phyloP scores from a whole-genome alignment of 2,329 filamentous ascomycete species.

The Colletotrichum sp. region DNA sequence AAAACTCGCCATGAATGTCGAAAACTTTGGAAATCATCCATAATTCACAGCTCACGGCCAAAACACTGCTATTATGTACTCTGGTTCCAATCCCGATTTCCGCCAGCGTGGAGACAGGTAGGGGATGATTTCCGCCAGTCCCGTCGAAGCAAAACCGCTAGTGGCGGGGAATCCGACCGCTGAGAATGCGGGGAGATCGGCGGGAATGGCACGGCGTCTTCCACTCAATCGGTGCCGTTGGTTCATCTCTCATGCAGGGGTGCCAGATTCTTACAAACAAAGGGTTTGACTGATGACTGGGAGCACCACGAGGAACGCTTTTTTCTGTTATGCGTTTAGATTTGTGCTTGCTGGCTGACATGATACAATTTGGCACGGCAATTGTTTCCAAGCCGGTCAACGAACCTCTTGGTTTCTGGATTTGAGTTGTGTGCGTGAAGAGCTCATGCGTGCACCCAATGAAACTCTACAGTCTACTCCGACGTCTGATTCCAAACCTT shows the following conservation, averaged over 20 bases:
- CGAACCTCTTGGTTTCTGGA: not conserved
- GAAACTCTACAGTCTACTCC: not conserved
- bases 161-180: conserved; percentile 3
- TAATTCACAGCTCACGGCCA: not conserved
- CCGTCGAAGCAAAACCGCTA: conserved; percentile 10
- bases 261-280: not conserved
- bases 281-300: not conserved
- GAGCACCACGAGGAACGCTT: not conserved
- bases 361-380: rapidly evolving
- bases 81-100: not conserved
- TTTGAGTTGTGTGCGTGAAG: not conserved
- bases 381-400: not conserved
- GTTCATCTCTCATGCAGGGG: not conserved
- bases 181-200: conserved; percentile 13
- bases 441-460: not conserved
- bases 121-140: conserved; percentile 1
- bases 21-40: not conserved
- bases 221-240: not conserved
- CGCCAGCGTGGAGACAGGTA: not conserved
- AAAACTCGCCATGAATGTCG: not conserved
- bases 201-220: not conserved
- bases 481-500: not conserved
- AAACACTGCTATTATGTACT: not conserved
- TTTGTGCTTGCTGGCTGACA: rapidly evolving
- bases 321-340: not conserved